Evolutionary conservation across 192 early-diverging fungal genomes (phyloP), one percentile per base, ranked within the genome.

Genomic region (Linnemannia zychae): DNA sequence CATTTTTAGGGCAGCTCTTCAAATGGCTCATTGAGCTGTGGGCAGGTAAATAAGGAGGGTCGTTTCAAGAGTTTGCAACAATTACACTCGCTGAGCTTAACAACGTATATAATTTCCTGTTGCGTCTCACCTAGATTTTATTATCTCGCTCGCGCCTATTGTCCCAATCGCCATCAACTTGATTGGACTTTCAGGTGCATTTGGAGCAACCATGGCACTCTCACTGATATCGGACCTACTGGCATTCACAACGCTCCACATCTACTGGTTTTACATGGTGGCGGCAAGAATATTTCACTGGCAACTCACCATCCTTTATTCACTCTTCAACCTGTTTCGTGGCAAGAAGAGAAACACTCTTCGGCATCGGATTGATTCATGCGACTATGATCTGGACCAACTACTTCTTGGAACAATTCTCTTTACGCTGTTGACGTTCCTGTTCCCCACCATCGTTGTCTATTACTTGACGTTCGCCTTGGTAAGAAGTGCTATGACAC

Each of bases 201-300:
- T 96, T 78, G 99, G 99, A 3, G 94, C 92, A 28, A 93, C 97
- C 15, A 95, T 99, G 93, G 87, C 94, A 50, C 84, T 99, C 28
- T 93, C 96, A 11, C 86, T 99, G 1, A 82, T 95, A 18, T 95
- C 95, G 0, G 99, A 99, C 76, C 88, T 97, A 18, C 76, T 99
- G 34, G 89, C 96, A 0, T 90, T 99, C 44, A 88, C 93, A 50
- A 98, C 99, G 0, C 67, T 99, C 20, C 98, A 99, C 81, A 92
- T 99, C 38, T 97, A 98, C 78, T 92, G 97, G 87, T 99, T 99
- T 88, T 99, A 99, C 74, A 93, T 95, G 87, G 95, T 99, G 1
- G 96, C 98, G 0, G 95, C 95, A 0, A 93, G 94, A 31, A 96
- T 99, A 28, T 99, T 98, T 81, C 92, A 96, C 80, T 99, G 97